These are phyloP conservation scores for Pelagophyceae sp. DNA, from an alignment of 352 stramenopile genomes.

Conservation along the genomic window DNA sequence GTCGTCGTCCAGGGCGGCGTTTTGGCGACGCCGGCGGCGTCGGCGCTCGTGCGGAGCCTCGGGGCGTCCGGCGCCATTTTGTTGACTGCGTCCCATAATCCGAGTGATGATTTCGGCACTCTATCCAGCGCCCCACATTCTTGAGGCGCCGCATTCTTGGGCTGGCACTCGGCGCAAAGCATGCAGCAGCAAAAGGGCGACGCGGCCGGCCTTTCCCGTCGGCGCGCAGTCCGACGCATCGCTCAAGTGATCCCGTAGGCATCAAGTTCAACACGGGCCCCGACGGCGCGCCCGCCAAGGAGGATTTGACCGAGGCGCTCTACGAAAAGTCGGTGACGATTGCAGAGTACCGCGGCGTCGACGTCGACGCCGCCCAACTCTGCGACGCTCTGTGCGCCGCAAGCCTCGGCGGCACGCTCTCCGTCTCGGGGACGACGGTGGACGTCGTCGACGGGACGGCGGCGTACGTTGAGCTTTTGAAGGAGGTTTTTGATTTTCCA, in stretches of 20 bases:
- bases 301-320: conserved; percentile 91
- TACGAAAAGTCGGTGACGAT: conserved; percentile 41
- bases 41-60: conserved; percentile 79
- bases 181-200: too few relatives aligned
- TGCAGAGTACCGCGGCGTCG: conserved; percentile 46
- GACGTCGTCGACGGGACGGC: conserved; percentile 93
- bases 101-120: too few relatives aligned
- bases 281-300: conserved; percentile 87
- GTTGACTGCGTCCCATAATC: conserved; percentile 95
- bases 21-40: conserved; percentile 92
- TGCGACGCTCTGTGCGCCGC: too few relatives aligned
- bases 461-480: conserved; percentile 86
- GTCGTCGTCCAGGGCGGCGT: conserved; percentile 89
- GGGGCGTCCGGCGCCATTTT: conserved; percentile 89
- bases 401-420: conserved; percentile 47
- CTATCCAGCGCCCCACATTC: too few relatives aligned
- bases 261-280: conserved; percentile 96
- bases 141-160: too few relatives aligned
- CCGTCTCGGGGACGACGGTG: conserved; percentile 66
- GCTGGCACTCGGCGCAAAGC: too few relatives aligned
- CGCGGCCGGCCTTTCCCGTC: conserved; percentile 93
- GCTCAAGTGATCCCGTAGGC: too few relatives aligned
- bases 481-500: conserved; percentile 94
- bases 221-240: too few relatives aligned
- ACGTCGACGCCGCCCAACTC: conserved; percentile 42